These are phyloP conservation scores for Penicillium daleae DNA, from an alignment of 495 filamentous ascomycete species.

Conservation along the genomic window DNA sequence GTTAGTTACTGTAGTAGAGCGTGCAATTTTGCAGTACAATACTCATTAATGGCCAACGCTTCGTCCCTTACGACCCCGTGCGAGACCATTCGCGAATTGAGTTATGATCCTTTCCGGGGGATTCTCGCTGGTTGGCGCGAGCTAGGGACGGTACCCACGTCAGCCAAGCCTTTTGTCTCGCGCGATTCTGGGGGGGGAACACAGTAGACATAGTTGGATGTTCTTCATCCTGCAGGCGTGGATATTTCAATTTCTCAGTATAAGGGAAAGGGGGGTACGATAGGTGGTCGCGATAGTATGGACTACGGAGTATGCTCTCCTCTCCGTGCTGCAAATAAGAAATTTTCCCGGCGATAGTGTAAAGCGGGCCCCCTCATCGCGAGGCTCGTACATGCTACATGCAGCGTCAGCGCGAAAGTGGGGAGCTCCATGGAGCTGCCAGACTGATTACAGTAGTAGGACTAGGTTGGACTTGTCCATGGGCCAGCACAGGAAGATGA, in stretches of 20 bases:
- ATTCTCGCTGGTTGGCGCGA: slow-evolving; percentile 36
- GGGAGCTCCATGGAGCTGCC: slow-evolving; percentile 9
- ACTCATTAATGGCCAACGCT: slow-evolving; percentile 16
- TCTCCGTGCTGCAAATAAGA: slow-evolving; percentile 14
- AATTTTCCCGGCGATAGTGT: slow-evolving; percentile 11
- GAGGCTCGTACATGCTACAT: too few relatives aligned
- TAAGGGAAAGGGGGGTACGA: not conserved
- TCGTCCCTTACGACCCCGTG: slow-evolving; percentile 41
- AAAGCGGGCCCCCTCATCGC: slow-evolving; percentile 10
- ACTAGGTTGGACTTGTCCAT: too few relatives aligned
- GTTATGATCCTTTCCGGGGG: slow-evolving; percentile 40
- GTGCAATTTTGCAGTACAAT: too few relatives aligned
- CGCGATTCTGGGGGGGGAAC: not conserved
- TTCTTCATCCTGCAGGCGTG: not conserved
- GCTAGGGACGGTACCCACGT: slow-evolving; percentile 28
- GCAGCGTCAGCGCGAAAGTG: slow-evolving; percentile 7
- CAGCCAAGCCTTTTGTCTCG: slow-evolving; percentile 33
- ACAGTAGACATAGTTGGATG: not conserved
- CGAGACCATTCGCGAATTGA: slow-evolving; percentile 23
- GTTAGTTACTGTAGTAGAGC: too few relatives aligned
- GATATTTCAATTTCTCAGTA: not conserved
- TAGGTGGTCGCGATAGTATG: not conserved
- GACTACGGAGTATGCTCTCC: not conserved
- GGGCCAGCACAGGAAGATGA: too few relatives aligned
- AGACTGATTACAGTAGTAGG: too few relatives aligned